Conservation (phyloP, 257 asterid genomes). For the Nicotiana knightiana region DNA sequence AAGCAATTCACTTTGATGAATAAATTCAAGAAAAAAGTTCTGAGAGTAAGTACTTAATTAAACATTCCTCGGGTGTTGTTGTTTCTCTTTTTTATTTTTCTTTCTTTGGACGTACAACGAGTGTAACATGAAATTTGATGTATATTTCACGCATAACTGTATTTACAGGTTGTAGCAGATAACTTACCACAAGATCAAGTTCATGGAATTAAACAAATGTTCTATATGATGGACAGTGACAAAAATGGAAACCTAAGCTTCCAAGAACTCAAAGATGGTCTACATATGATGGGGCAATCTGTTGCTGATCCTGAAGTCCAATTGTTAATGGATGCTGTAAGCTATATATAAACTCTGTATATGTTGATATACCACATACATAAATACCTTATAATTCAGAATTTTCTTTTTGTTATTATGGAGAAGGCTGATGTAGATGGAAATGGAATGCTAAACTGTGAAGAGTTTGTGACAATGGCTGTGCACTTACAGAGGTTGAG, state of each 20-base stretch:
- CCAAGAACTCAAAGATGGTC: constrained; percentile 69
- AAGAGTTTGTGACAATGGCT: constrained; percentile 67
- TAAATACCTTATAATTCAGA: background rate
- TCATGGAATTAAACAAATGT: constrained; percentile 50
- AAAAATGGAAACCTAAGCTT: constrained; percentile 65
- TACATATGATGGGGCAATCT: constrained; percentile 49
- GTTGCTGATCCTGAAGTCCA: constrained; percentile 65
- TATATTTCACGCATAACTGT: background rate
- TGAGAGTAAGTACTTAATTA: constrained; percentile 41
- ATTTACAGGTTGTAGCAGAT: constrained; percentile 67
- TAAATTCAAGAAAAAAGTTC: constrained; percentile 81
- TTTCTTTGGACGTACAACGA: background rate
- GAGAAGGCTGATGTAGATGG: constrained; percentile 66
- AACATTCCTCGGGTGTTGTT: background rate
- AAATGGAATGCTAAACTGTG: constrained; percentile 58
- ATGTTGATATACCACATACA: no score
- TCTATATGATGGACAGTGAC: constrained; percentile 76
- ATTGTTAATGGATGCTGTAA: constrained; percentile 65
- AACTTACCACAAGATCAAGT: constrained; percentile 67
- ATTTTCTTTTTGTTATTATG: background rate
- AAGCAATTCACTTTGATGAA: constrained; percentile 87
- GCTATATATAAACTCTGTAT: background rate
- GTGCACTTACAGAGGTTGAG: constrained; percentile 61
- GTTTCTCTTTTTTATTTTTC: background rate
- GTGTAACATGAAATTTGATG: background rate